Base-by-base conservation (phyloP, 345 rosid genomes). In the Corchorus capsularis region DNA sequence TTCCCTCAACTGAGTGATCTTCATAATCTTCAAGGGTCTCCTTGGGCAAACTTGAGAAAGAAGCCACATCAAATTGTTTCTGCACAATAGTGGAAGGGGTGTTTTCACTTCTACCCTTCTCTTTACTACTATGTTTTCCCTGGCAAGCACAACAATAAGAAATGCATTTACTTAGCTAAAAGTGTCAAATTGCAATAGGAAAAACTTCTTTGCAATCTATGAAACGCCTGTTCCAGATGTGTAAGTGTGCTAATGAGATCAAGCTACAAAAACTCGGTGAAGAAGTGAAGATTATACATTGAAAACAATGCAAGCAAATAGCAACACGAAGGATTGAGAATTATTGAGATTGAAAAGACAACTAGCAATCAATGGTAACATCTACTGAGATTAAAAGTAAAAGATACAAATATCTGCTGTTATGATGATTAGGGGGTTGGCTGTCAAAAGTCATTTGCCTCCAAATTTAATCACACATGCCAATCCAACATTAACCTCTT, bases 1-100 rank as follows among this genome's bases (percentile, higher is more conserved):
- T 80, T 83, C 82, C 83, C 75, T 79, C 88, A 60, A 63, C 50
- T 43, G 85, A 75, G 73, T 39, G 80, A 71, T 17, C 66, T 85
- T 77, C 84, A 77, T 86, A 79, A 79, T 53, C 67, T 62, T 80
- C 77, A 74, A 63, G 55, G n/a, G 62, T 65, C 46, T 68, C 72
- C 41, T 64, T 37, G 37, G 57, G 22, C 70, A 73, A 70, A 79
- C 79, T 73, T 76, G 78, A 74, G 35, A 76, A 52, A 35, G 77
- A 61, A 65, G 78, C 34, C 62, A 10, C 32, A 69, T 17, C 46
- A 52, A 73, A 27, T n/a, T 72, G 79, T 74, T 79, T 76, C 5
- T 72, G 71, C 35, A 73, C 52, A 52, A 75, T 67, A 69, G 73
- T 32, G 53, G 64, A 75, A 79, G 73, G 67, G 65, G 41, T 22